phyloP scores from a whole-genome alignment of 2,329 filamentous ascomycete genomes.

The Trichoderma brevicompactum region DNA sequence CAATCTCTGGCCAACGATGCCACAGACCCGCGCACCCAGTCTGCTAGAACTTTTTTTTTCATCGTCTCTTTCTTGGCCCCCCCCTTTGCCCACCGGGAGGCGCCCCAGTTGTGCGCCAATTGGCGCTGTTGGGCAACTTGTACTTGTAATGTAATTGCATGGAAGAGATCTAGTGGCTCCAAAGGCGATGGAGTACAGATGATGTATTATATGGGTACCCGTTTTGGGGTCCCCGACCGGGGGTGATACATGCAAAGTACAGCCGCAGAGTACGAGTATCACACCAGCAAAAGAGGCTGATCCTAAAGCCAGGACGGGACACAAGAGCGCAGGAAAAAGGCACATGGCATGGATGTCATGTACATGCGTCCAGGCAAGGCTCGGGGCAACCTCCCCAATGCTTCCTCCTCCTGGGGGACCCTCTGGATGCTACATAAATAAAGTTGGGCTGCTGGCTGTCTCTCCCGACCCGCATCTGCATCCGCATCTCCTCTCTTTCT shows the following conservation, averaged over 20 bases:
- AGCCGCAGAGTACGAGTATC: background rate
- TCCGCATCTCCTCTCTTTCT: background rate
- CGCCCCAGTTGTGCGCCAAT: no score
- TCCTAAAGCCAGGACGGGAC: slow-evolving; percentile 2
- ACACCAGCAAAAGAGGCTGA: slow-evolving; percentile 18
- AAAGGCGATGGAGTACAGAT: background rate
- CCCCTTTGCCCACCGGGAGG: no score
- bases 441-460: slow-evolving; percentile 22
- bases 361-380: background rate
- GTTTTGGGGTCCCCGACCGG: background rate
- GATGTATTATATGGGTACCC: slow-evolving; percentile 19
- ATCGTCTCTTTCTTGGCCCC: background rate
- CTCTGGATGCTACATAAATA: slow-evolving; percentile 25
- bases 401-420: background rate
- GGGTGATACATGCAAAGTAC: background rate
- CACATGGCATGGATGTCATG: slow-evolving; percentile 22
- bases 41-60: background rate
- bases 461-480: slow-evolving; percentile 16
- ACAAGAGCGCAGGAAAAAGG: background rate
- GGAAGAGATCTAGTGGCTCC: slow-evolving; percentile 1
- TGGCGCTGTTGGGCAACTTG: background rate
- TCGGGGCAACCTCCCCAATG: slow-evolving; percentile 22
- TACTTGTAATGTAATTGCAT: background rate
- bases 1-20: background rate
- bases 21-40: slow-evolving; percentile 1